These are phyloP conservation scores for Neofusicoccum ribis DNA, from an alignment of 2,329 filamentous ascomycete species.

Conservation along the genomic window DNA sequence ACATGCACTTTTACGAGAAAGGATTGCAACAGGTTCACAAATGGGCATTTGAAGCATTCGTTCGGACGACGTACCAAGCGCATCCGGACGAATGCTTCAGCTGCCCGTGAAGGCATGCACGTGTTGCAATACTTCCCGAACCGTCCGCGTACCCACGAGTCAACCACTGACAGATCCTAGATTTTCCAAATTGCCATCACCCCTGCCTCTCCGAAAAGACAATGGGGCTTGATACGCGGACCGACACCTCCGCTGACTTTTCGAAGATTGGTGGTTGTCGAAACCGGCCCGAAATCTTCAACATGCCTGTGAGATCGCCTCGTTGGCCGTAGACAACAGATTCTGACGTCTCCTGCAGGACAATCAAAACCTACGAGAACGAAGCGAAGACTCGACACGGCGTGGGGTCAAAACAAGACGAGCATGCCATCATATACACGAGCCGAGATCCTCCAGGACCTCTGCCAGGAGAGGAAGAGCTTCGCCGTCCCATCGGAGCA, in stretches of 20 bases:
- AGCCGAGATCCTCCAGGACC: not conserved
- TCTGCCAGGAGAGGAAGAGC: not conserved
- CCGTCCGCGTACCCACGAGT: not conserved
- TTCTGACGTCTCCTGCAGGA: not conserved
- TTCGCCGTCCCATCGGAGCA: not conserved
- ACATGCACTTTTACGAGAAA: too few species aligned
- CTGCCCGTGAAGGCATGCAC: too few species aligned
- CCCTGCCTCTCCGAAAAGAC: too few species aligned
- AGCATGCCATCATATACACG: constrained; percentile 7
- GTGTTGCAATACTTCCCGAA: not conserved
- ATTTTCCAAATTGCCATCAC: too few species aligned
- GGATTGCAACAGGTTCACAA: too few species aligned
- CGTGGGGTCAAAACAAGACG: not conserved
- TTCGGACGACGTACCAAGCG: too few species aligned
- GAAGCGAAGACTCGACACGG: not conserved
- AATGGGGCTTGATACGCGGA: too few species aligned
- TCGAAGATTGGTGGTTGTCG: too few species aligned
- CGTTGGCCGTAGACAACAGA: not conserved
- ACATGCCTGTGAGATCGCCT: not conserved
- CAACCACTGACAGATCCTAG: too few species aligned
- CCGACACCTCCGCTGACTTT: too few species aligned
- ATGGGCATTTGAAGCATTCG: too few species aligned
- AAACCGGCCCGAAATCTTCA: not conserved
- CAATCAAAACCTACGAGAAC: not conserved
- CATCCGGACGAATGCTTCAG: too few species aligned